These are phyloP conservation scores for Tuber melanosporum DNA, from an alignment of 495 filamentous ascomycete genomes.

Conservation along the genomic window DNA sequence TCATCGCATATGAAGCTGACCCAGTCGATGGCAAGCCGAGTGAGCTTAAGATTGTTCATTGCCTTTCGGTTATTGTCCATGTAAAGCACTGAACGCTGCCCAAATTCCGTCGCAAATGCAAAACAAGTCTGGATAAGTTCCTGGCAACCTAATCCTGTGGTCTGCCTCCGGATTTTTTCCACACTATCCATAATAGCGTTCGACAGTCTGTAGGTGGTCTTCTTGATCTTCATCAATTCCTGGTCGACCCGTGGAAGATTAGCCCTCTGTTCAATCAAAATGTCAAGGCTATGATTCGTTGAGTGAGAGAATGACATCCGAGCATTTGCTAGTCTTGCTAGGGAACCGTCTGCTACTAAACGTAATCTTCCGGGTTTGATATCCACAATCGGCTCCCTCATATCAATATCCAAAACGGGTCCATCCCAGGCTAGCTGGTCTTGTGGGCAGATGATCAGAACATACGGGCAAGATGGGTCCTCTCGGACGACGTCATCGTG, in stretches of 20 bases:
- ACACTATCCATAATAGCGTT: conserved; percentile 99
- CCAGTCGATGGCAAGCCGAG: conserved; percentile 90
- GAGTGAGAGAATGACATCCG: conserved; percentile 66
- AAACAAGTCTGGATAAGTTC: conserved; percentile 98
- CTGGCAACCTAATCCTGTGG: conserved; percentile 76
- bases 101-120: conserved; percentile 95
- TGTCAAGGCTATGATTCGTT: conserved; percentile 72
- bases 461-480: conserved; percentile 69
- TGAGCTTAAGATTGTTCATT: conserved; percentile 94
- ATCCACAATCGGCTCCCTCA: conserved; percentile 73
- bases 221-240: conserved; percentile 90
- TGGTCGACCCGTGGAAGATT: conserved; percentile 87
- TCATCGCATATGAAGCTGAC: conserved; percentile 97
- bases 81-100: conserved; percentile 82
- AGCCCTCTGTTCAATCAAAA: conserved; percentile 84
- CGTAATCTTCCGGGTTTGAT: conserved; percentile 80
- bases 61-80: conserved; percentile 88
- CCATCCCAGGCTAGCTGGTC: conserved; percentile 74
- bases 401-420: conserved; percentile 59
- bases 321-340: conserved; percentile 69
- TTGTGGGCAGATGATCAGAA: conserved; percentile 79
- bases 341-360: conserved; percentile 82
- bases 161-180: conserved; percentile 79
- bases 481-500: conserved; percentile 65
- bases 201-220: conserved; percentile 91